These are phyloP conservation scores for Codiaeum variegatum DNA, from an alignment of 441 rosid species.

Conservation along the genomic window DNA sequence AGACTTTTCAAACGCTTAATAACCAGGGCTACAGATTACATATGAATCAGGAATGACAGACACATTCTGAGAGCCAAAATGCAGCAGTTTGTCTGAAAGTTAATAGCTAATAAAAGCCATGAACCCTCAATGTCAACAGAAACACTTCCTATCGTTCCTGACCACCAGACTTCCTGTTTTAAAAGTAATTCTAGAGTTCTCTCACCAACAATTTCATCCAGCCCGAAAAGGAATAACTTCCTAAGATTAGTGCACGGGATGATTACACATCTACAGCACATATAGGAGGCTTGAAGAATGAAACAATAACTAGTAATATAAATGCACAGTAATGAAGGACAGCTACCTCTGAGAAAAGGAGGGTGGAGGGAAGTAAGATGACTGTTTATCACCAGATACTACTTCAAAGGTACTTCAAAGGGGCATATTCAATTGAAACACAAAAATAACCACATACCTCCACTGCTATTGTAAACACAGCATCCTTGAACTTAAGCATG, in stretches of 20 bases:
- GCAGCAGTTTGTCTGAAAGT: not conserved
- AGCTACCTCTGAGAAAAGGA: not conserved
- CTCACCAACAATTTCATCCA: not conserved
- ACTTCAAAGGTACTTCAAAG: conserved; percentile 2
- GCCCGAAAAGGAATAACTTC: not conserved
- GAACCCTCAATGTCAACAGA: not conserved
- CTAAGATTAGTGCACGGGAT: not conserved
- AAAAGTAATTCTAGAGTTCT: not conserved
- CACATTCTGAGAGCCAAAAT: not conserved
- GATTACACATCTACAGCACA: not conserved
- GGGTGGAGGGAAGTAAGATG: not conserved
- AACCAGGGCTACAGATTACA: not conserved
- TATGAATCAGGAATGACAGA: not conserved
- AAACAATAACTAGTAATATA: not conserved
- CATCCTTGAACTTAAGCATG: conserved; percentile 84
- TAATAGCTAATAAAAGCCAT: not conserved
- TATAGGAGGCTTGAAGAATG: not conserved
- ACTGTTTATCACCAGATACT: not conserved
- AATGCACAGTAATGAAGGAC: not conserved
- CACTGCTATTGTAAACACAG: conserved; percentile 54
- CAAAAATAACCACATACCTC: conserved; percentile 49
- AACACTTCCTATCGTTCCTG: not conserved
- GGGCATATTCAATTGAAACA: not conserved
- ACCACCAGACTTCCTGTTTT: not conserved
- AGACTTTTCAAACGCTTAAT: conserved; percentile 13